Evolutionary conservation across 176 grass and related monocot genomes (phyloP).

Genomic region (Bromus sterilis): DNA sequence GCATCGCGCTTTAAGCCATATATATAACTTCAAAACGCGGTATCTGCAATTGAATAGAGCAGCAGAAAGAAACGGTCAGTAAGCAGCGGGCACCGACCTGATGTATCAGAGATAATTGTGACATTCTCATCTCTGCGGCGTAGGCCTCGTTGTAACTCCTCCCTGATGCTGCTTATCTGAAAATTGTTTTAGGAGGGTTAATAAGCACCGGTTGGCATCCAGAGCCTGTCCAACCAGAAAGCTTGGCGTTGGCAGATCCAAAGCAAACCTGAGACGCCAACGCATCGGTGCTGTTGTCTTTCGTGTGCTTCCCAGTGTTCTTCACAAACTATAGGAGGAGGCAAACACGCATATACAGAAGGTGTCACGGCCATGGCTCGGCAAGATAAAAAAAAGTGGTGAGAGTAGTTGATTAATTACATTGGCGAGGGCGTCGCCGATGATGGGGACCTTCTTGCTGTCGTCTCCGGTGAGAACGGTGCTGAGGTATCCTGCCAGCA

Average conservation of each 20-base stretch:
- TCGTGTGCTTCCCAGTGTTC: background rate
- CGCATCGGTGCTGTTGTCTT: background rate
- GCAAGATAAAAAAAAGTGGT: too few species aligned
- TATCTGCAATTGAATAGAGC: too few species aligned
- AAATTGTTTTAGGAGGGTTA: background rate
- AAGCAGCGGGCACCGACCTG: background rate
- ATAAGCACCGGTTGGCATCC: background rate
- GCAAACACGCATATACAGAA: background rate
- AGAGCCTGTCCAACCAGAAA: background rate
- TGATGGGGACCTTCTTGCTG: background rate
- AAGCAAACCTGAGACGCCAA: conserved; percentile 12
- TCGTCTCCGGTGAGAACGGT: background rate
- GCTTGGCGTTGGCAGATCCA: too few species aligned
- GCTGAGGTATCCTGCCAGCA: background rate
- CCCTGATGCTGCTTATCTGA: conserved; percentile 43
- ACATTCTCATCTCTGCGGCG: background rate
- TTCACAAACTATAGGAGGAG: conserved; percentile 1
- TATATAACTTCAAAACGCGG: too few species aligned
- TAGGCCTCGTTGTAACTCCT: conserved; percentile 17
- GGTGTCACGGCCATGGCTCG: background rate
- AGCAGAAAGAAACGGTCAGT: too few species aligned
- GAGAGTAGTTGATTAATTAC: too few species aligned
- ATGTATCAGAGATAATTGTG: background rate
- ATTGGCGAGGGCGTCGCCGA: background rate
- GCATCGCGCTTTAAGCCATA: too few species aligned